Percentiles rank a stretch among this genome's conserved stretches.
These are phyloP conservation scores for Margaritispora aquatica DNA, from an alignment of 495 filamentous ascomycete species.

Conservation along the genomic window DNA sequence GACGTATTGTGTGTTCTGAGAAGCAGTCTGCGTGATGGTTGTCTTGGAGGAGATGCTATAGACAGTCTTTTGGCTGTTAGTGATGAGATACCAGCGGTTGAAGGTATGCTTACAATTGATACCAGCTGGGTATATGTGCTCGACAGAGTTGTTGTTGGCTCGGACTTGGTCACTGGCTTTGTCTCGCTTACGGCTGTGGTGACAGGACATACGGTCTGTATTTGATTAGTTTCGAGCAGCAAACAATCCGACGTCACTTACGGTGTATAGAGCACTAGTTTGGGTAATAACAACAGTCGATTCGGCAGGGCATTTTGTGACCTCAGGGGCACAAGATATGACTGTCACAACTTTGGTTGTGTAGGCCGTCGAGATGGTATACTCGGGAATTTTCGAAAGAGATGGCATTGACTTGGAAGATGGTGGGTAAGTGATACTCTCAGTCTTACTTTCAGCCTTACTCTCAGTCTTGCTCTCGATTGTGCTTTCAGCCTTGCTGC, in stretches of 20 bases:
- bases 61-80: neutral
- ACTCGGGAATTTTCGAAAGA: neutral
- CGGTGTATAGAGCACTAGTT: slow-evolving; percentile 25
- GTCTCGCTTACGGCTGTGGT: neutral
- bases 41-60: neutral
- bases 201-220: neutral
- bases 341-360: slow-evolving; percentile 47
- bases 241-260: neutral
- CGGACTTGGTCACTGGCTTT: neutral
- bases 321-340: slow-evolving; percentile 53
- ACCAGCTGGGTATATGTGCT: neutral
- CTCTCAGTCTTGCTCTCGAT: neutral
- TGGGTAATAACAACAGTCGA: slow-evolving; percentile 16
- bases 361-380: slow-evolving; percentile 27
- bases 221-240: neutral
- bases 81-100: neutral
- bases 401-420: neutral
- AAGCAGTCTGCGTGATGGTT: neutral
- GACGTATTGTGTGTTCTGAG: neutral
- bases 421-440: neutral
- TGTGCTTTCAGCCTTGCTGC: neutral
- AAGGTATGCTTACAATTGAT: neutral
- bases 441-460: neutral
- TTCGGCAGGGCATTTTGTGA: slow-evolving; percentile 51
- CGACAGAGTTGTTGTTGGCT: neutral